phyloP scores from a whole-genome alignment of 2,329 filamentous ascomycete genomes.

The Fusarium nelsonii region DNA sequence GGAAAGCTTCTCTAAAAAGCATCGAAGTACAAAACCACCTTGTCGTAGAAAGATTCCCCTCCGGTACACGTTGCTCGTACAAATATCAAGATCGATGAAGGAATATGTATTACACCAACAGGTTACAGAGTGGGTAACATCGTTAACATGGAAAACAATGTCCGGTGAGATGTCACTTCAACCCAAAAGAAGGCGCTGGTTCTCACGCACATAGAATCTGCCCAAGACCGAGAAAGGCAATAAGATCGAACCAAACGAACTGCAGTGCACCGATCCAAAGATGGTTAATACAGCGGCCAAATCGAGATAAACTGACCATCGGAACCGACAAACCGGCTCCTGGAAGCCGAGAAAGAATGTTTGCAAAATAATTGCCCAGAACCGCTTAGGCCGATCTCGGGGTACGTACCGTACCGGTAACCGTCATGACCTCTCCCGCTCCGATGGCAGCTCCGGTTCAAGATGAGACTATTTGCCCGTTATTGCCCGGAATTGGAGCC shows the following conservation, averaged over 20 bases:
- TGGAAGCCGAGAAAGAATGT: neutral
- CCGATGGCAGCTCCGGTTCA: slow-evolving; percentile 8
- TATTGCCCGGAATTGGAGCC: neutral
- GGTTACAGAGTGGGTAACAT: neutral
- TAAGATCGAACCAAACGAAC: slow-evolving; percentile 5
- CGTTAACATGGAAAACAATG: slow-evolving; percentile 34
- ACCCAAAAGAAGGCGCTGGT: neutral
- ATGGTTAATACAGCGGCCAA: neutral
- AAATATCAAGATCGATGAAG: neutral
- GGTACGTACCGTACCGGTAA: neutral
- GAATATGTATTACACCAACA: neutral
- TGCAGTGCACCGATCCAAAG: neutral
- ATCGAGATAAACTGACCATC: neutral
- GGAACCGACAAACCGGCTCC: slow-evolving; percentile 35
- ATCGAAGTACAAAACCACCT: no score
- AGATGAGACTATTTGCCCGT: neutral
- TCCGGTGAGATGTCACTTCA: slow-evolving; percentile 22
- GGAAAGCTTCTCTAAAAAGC: neutral
- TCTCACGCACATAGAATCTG: neutral
- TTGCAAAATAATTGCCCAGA: slow-evolving; percentile 27
- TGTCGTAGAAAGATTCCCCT: neutral
- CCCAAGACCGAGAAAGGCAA: neutral
- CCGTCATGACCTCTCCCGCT: neutral
- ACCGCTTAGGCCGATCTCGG: slow-evolving; percentile 10
- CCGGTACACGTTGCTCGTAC: neutral